These are phyloP conservation scores for Fistulinella prunicolor DNA, from an alignment of 768 basidiomycete genomes.

Conservation along the genomic window DNA sequence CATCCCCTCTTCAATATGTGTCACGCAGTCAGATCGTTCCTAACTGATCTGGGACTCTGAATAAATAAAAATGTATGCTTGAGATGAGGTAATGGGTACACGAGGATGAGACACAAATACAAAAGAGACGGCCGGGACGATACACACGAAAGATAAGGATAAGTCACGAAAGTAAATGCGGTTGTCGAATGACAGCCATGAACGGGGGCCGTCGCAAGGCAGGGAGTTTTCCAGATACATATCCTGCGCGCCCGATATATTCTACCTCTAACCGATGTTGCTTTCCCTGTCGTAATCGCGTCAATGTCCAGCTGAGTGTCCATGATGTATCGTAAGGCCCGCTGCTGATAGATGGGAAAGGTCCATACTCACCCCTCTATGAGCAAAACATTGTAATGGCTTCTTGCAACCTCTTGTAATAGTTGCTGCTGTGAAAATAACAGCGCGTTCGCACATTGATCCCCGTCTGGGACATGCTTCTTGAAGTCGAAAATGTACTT, in stretches of 20 bases:
- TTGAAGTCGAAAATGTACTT: slow-evolving; percentile 63
- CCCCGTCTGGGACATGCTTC: slow-evolving; percentile 40
- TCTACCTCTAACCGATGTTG: slow-evolving; percentile 64
- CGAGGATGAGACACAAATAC: slow-evolving; percentile 34
- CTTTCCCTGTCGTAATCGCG: slow-evolving; percentile 60
- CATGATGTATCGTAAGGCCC: no score
- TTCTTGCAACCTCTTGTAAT: slow-evolving; percentile 49
- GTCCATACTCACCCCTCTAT: slow-evolving; percentile 56
- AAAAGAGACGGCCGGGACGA: slow-evolving; percentile 16
- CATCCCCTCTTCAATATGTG: slow-evolving; percentile 23
- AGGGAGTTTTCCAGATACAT: slow-evolving; percentile 47
- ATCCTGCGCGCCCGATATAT: slow-evolving; percentile 68
- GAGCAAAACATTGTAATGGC: slow-evolving; percentile 61
- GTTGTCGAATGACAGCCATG: slow-evolving; percentile 57
- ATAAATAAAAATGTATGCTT: slow-evolving; percentile 19
- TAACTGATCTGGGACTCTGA: slow-evolving; percentile 19
- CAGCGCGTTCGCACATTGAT: slow-evolving; percentile 51
- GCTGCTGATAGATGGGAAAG: not conserved
- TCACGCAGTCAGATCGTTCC: slow-evolving; percentile 28
- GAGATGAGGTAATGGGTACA: slow-evolving; percentile 19
- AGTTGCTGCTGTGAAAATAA: slow-evolving; percentile 65
- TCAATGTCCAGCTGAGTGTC: slow-evolving; percentile 58
- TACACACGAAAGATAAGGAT: slow-evolving; percentile 30
- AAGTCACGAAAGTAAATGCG: slow-evolving; percentile 27
- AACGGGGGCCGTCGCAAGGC: slow-evolving; percentile 56